These are phyloP conservation scores for Raphanus hybrid DNA, from an alignment of 441 rosid species.

Conservation along the genomic window DNA sequence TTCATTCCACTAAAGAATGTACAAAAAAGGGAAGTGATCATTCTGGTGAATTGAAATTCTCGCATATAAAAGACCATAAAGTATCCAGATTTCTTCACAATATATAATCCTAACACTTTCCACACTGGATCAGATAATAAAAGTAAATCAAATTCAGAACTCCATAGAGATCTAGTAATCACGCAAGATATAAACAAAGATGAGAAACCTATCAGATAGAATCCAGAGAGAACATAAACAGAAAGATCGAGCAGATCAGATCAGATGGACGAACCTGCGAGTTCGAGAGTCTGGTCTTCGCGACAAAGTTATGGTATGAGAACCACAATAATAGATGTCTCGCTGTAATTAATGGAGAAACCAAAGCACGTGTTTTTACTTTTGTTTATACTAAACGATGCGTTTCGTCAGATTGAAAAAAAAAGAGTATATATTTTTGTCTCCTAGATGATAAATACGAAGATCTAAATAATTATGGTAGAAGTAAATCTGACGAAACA, in stretches of 20 bases:
- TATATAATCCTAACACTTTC: not conserved
- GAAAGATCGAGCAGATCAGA: conserved; percentile 19
- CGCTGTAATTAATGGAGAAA: conserved; percentile 16
- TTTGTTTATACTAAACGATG: conserved; percentile 24
- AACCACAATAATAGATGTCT: conserved; percentile 29
- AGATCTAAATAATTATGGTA: too few species aligned
- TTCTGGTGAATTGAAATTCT: too few species aligned
- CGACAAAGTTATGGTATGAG: conserved; percentile 17
- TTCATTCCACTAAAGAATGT: not conserved
- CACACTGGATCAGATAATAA: conserved; percentile 31
- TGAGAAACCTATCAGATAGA: not conserved
- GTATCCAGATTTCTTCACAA: not conserved
- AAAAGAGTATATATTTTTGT: too few species aligned
- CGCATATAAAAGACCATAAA: not conserved
- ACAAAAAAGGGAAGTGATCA: not conserved
- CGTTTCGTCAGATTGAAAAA: conserved; percentile 5
- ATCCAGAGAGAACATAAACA: not conserved
- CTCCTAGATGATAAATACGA: too few species aligned
- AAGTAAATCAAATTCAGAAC: conserved; percentile 21
- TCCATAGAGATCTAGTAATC: conserved; percentile 24
- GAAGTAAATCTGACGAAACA: too few species aligned
- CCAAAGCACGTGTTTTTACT: conserved; percentile 4
- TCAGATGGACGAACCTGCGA: conserved; percentile 34
- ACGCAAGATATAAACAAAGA: conserved; percentile 8
- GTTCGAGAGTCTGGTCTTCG: conserved; percentile 32